Percentiles rank a stretch among this genome's conserved stretches.
These are phyloP conservation scores for Verticillium albo-atrum DNA, from an alignment of 2,329 filamentous ascomycete species.

Conservation along the genomic window DNA sequence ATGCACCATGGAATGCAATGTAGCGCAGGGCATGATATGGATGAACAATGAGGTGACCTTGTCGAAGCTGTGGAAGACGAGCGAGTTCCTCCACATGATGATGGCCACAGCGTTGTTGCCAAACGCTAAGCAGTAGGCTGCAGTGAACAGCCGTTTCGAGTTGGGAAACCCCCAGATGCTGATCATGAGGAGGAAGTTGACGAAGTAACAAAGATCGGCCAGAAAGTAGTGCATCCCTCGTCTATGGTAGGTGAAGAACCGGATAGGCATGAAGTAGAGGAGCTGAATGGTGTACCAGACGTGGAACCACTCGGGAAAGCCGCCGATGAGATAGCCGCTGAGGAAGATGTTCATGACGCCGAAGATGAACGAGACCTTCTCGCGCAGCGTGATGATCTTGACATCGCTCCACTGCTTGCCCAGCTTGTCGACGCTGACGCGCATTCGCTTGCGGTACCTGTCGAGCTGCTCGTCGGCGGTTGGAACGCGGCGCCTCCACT, in stretches of 20 bases:
- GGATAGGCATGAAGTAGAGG: slow-evolving; percentile 94
- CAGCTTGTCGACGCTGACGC: slow-evolving; percentile 80
- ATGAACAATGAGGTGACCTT: slow-evolving; percentile 99
- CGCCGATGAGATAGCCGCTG: slow-evolving; percentile 89
- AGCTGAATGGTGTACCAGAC: slow-evolving; percentile 88
- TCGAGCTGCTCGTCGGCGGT: slow-evolving; percentile 89
- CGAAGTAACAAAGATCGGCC: slow-evolving; percentile 96
- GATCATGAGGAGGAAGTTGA: slow-evolving; percentile 79
- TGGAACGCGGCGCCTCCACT: slow-evolving; percentile 83
- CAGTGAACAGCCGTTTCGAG: slow-evolving; percentile 88
- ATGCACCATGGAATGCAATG: slow-evolving; percentile 89
- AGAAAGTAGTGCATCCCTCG: slow-evolving; percentile 96
- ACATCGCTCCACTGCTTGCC: slow-evolving; percentile 84
- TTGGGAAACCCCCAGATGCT: slow-evolving; percentile 86
- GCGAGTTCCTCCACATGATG: slow-evolving; percentile 97
- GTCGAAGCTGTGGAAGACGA: slow-evolving; percentile 97
- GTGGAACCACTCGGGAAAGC: slow-evolving; percentile 79
- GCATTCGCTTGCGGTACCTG: slow-evolving; percentile 85
- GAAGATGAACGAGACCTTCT: slow-evolving; percentile 94
- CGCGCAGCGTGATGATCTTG: slow-evolving; percentile 79
- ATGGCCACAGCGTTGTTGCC: slow-evolving; percentile 98
- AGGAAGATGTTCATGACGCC: slow-evolving; percentile 97
- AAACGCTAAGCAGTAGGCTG: slow-evolving; percentile 86
- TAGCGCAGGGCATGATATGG: slow-evolving; percentile 96
- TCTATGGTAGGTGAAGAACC: slow-evolving; percentile 84